phyloP scores from a whole-genome alignment of 2,329 filamentous ascomycete genomes.

The Simplicillium sp. region DNA sequence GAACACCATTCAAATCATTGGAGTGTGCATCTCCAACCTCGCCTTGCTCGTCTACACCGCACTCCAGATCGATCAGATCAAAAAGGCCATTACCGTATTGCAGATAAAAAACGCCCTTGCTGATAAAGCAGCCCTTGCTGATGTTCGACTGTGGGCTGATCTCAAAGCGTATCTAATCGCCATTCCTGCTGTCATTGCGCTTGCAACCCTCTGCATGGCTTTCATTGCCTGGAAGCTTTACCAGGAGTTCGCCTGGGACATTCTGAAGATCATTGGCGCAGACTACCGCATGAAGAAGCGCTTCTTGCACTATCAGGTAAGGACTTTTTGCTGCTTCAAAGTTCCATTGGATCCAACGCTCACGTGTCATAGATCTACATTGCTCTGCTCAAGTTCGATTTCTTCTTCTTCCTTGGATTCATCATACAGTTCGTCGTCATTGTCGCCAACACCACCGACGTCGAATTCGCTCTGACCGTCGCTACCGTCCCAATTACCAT shows the following conservation, averaged over 20 bases:
- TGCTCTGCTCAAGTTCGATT: conserved; percentile 94
- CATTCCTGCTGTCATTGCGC: conserved; percentile 73
- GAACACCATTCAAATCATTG: conserved; percentile 98
- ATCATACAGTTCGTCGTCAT: conserved; percentile 97
- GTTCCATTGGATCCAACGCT: conserved; percentile 7
- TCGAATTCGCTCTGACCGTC: conserved; percentile 79
- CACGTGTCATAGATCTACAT: conserved; percentile 71
- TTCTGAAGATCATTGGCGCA: conserved; percentile 97
- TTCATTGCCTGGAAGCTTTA: conserved; percentile 91
- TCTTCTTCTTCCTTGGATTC: conserved; percentile 99
- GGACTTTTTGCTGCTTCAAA: conserved; percentile 11
- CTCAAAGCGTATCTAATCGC: conserved; percentile 72
- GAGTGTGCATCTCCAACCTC: conserved; percentile 84
- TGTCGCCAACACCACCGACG: conserved; percentile 57
- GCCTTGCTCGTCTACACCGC: conserved; percentile 87
- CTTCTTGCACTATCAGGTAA: conserved; percentile 91
- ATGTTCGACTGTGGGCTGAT: conserved; percentile 52
- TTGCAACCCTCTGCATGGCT: conserved; percentile 63
- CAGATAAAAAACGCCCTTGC: no score
- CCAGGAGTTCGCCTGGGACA: conserved; percentile 98
- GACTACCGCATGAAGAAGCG: conserved; percentile 95
- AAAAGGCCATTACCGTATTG: conserved; percentile 49
- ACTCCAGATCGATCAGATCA: conserved; percentile 87
- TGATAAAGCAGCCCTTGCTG: conserved; percentile 40
- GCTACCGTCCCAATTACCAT: conserved; percentile 89